Evolutionary conservation across 495 filamentous ascomycete species (phyloP), one percentile per base, ranked within the genome.

Genomic region (Podospora conica): DNA sequence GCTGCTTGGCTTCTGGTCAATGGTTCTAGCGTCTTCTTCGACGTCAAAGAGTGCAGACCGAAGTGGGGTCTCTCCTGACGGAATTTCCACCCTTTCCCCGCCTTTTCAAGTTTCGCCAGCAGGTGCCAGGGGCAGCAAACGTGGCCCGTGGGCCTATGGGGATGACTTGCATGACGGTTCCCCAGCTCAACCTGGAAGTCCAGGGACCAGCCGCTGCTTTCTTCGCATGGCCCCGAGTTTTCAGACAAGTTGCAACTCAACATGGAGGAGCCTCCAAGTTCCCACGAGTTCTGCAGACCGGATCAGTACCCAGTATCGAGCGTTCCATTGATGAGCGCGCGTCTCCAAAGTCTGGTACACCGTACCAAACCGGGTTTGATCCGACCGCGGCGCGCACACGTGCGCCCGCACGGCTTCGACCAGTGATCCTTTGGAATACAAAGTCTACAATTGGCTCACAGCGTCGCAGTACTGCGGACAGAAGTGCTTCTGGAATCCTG

Each of bases 301-400:
- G n/a, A n/a, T n/a, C n/a, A n/a, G n/a, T n/a, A 27, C 20, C 22
- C 22, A n/a, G n/a, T n/a, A n/a, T n/a, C n/a, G n/a, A 2, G 22
- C 24, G 55, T 27, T 27, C 22, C 11, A 25, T 7, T 27, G 22
- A 56, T 25, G 20, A 20, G 54, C 54, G 21, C 33, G 33, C 33
- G 15, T n/a, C 40, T 48, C 40, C 18, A 18, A 48, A n/a, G n/a
- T n/a, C n/a, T n/a, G n/a, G n/a, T n/a, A n/a, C n/a, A n/a, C 29
- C 5, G 61, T 57, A 11, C 29, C 61, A 40, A 64, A 64, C 63
- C 63, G 55, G 63, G 63, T 64, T 64, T 64, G 63, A 64, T 64
- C 63, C 55, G 55, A 64, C 40, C 40, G 18, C 40, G 18, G 18
- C 40, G 40, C 40, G n/a, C 40, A n/a, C 27, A 18, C n/a, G 21